Percentiles rank a stretch among this genome's conserved stretches.
phyloP scores from a whole-genome alignment of 768 basidiomycete genomes.

The Termitomyces sp. region DNA sequence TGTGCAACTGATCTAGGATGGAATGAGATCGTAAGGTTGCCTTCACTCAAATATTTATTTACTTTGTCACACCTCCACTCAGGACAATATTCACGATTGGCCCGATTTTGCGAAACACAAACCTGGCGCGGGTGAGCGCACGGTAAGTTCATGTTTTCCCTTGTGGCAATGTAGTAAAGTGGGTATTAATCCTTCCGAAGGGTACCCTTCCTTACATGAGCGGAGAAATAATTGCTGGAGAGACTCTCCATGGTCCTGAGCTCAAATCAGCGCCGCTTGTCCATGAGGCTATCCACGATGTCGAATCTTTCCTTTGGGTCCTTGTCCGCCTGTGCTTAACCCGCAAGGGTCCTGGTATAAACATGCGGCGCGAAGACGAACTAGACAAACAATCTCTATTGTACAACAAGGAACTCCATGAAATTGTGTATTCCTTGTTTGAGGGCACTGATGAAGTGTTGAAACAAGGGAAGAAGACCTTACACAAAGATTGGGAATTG shows the following conservation, averaged over 20 bases:
- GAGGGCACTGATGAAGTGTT: not conserved
- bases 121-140: not conserved
- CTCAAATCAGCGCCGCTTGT: not conserved
- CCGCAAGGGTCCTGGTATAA: constrained; percentile 10
- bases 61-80: not conserved
- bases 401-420: not conserved
- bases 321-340: constrained; percentile 14
- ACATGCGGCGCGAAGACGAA: not conserved
- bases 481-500: too few relatives aligned
- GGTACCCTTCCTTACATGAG: not conserved
- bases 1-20: not conserved
- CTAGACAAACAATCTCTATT: not conserved
- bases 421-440: not conserved
- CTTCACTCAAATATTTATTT: not conserved
- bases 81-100: not conserved
- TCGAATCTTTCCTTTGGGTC: constrained; percentile 19
- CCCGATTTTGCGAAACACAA: not conserved
- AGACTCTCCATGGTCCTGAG: not conserved
- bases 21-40: not conserved
- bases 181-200: not conserved
- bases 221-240: not conserved
- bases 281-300: constrained; percentile 10
- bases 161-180: not conserved
- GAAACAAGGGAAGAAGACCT: not conserved
- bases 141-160: not conserved